A percentile compares a stretch with the other conserved stretches of the same genome.
phyloP scores from a whole-genome alignment of 257 asterid genomes.

The Penstemon davidsonii region DNA sequence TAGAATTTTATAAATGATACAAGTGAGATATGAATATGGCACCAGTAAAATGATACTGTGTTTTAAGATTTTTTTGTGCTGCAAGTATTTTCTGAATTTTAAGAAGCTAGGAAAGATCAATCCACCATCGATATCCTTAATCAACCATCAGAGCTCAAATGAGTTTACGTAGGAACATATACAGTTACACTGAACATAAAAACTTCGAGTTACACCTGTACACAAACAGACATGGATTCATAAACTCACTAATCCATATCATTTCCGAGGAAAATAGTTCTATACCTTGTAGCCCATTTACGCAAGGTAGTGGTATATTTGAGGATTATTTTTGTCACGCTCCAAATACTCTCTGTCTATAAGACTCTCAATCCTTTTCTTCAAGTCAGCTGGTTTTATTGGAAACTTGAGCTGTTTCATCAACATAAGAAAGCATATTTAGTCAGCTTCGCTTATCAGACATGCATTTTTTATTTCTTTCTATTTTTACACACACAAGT shows the following conservation, averaged over 20 bases:
- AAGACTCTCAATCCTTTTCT: slow-evolving; percentile 95
- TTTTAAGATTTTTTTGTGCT: no score
- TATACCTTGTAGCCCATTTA: slow-evolving; percentile 25
- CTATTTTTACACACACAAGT: neutral
- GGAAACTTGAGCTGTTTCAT: slow-evolving; percentile 89
- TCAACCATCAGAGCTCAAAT: no score
- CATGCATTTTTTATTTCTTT: no score
- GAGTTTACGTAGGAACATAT: no score
- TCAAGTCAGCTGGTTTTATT: slow-evolving; percentile 94
- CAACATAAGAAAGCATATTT: slow-evolving; percentile 13
- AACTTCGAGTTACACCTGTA: slow-evolving; percentile 37
- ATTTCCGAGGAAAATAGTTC: neutral
- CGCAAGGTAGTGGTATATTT: slow-evolving; percentile 92
- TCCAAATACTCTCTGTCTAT: slow-evolving; percentile 94
- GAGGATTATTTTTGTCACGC: slow-evolving; percentile 90
- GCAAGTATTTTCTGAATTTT: no score
- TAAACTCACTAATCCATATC: slow-evolving; percentile 33
- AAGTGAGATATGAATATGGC: no score
- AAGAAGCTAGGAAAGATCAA: no score
- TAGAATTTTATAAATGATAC: no score
- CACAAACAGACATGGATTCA: slow-evolving; percentile 45
- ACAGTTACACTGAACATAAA: no score
- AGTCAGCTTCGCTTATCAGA: neutral
- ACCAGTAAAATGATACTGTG: no score
- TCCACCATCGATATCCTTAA: no score